A percentile compares a stretch with the other conserved stretches of the same genome.
phyloP scores from a whole-genome alignment of 1,139 yeast species.

The Debaryomyces fabryi region DNA sequence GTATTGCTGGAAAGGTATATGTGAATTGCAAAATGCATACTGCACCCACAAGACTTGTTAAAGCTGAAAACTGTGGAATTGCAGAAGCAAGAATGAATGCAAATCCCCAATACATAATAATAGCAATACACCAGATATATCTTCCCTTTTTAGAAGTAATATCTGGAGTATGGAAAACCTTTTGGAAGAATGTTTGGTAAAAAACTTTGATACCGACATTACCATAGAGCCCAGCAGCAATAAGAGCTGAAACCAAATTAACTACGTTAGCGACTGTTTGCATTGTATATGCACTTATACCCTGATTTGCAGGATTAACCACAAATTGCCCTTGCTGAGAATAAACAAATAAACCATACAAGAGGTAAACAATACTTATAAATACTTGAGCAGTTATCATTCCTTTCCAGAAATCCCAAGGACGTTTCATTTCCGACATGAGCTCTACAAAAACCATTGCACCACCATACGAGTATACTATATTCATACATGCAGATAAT shows the following conservation, averaged over 20 bases:
- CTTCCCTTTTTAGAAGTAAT: conserved; percentile 33
- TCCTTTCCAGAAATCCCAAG: conserved; percentile 50
- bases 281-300: conserved; percentile 34
- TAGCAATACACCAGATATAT: conserved; percentile 33
- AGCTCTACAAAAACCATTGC: conserved; percentile 47
- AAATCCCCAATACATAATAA: conserved; percentile 41
- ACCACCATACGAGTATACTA: conserved; percentile 52
- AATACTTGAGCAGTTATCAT: conserved; percentile 44
- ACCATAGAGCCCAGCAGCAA: conserved; percentile 48
- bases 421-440: conserved; percentile 49
- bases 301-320: conserved; percentile 46
- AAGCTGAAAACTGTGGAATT: conserved; percentile 52
- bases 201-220: conserved; percentile 46
- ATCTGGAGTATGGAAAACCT: conserved; percentile 34
- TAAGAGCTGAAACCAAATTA: conserved; percentile 36
- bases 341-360: conserved; percentile 36
- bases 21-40: conserved; percentile 49
- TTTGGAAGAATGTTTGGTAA: conserved; percentile 37
- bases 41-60: conserved; percentile 55
- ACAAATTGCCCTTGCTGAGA: conserved; percentile 45
- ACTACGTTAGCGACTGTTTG: conserved; percentile 46
- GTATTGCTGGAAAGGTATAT: conserved; percentile 46
- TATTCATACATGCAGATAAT: conserved; percentile 42
- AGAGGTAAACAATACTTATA: conserved; percentile 33
- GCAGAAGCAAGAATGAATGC: conserved; percentile 54